Evolutionary conservation across 768 basidiomycete genomes (phyloP).

Genomic region (Chiua virens): DNA sequence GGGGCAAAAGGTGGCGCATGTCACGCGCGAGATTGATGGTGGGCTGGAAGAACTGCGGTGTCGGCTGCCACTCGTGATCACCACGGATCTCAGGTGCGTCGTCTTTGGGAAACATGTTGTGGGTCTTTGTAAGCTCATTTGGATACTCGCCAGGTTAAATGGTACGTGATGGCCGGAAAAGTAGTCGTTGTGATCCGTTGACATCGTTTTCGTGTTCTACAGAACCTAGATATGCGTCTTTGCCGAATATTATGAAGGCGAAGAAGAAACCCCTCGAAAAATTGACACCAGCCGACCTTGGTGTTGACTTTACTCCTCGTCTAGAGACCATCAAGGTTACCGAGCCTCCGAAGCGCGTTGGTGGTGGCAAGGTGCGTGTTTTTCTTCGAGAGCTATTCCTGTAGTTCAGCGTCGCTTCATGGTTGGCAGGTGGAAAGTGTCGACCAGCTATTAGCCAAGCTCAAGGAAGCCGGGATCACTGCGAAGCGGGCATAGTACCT

Average conservation of each 20-base stretch:
- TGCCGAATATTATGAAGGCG: conserved; percentile 99
- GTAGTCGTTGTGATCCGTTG: not conserved
- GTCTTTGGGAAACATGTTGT: not conserved
- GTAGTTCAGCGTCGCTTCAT: not conserved
- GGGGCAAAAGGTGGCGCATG: conserved; percentile 59
- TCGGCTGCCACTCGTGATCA: conserved; percentile 80
- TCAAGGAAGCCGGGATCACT: conserved; percentile 79
- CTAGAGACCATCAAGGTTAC: conserved; percentile 85
- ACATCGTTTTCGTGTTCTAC: conserved; percentile 1
- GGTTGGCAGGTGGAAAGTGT: conserved; percentile 67
- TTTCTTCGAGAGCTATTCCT: not conserved
- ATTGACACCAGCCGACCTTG: conserved; percentile 73
- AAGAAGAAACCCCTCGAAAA: conserved; percentile 97
- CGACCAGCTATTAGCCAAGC: conserved; percentile 84
- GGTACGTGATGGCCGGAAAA: conserved; percentile 41
- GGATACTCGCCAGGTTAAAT: conserved; percentile 54
- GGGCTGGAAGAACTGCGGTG: conserved; percentile 83
- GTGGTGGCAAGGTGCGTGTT: conserved; percentile 79
- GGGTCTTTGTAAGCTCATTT: not conserved
- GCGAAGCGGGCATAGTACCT: conserved; percentile 22
- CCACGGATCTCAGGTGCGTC: conserved; percentile 87
- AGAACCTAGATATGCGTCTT: conserved; percentile 97
- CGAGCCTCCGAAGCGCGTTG: conserved; percentile 88
- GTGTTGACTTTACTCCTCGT: conserved; percentile 78
- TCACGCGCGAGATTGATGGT: conserved; percentile 93